Base-by-base conservation (phyloP, 495 filamentous ascomycete genomes). In the Penicillium pancosmium region DNA sequence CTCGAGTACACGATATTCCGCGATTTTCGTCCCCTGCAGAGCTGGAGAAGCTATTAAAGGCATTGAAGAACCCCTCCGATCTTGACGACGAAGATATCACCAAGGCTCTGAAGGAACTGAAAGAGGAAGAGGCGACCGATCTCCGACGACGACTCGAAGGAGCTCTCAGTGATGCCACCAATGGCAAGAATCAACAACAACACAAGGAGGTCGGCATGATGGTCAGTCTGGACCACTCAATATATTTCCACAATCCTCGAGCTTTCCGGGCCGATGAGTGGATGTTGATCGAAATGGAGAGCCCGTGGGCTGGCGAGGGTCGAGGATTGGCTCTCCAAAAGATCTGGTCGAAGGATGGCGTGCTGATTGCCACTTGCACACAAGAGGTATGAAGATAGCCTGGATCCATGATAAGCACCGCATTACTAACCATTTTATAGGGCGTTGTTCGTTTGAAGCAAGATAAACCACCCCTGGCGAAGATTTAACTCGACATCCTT, bases 271-370 rank as follows among this genome's bases (percentile, higher is more conserved):
- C 91, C 11, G 94, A 98, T 71, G 91, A 97, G 71, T 98, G 94
- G 94, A 86, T 97, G 83, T 84, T 96, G 60, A 84, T 82, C 16
- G 93, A 97, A 80, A 93, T 92, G 85, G 85, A 91, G 73, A 93
- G 86, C 57, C 91, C 93, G n/a, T 98, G 94, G 94, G 84, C 88
- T 16, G 92, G 91, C 13, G 91, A 96, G 64, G 93, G 92, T 16
- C 83, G 93, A 56, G 94, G 91, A 0, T 78, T 98, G 58, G 93
- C 93, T 35, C 84, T 83, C 62, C 92, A 96, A 81, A 86, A 86
- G 80, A 92, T 98, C 56, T 98, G 88, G 82, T 85, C 86, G 43
- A 84, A 82, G 67, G 88, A 96, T 63, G 94, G 93, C 4, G 84
- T 78, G 35, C 72, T 98, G 77, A 79, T 98, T 64, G 94, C 94